phyloP scores from a whole-genome alignment of 1,284 basidiomycete species.

The Moniliella sp. region DNA sequence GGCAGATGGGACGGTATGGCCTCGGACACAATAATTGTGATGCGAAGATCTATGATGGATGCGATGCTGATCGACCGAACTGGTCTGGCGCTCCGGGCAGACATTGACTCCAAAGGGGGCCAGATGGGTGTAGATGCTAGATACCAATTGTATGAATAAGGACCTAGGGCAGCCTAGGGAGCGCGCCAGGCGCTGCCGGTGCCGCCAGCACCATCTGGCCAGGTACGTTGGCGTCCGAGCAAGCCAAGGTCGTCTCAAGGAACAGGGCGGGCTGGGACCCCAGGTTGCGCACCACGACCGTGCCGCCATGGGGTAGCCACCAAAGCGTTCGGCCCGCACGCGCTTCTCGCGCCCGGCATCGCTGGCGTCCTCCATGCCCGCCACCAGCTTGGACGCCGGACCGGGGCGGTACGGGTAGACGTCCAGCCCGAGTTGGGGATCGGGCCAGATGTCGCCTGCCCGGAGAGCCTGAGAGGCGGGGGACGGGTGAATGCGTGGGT shows the following conservation, averaged over 20 bases:
- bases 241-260: constrained; percentile 66
- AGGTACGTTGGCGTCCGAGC: constrained; percentile 56
- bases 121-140: too few relatives aligned
- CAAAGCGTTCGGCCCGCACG: constrained; percentile 36
- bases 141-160: too few relatives aligned
- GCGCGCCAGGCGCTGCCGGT: constrained; percentile 15
- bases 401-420: constrained; percentile 2
- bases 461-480: not conserved
- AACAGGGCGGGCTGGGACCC: constrained; percentile 95
- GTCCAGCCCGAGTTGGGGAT: not conserved
- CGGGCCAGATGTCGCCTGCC: not conserved
- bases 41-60: too few relatives aligned
- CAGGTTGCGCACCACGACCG: constrained; percentile 82
- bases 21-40: too few relatives aligned
- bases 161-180: constrained; percentile 78
- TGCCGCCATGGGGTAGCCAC: constrained; percentile 48
- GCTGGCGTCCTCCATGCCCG: constrained; percentile 32
- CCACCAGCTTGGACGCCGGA: constrained; percentile 10
- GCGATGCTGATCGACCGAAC: too few relatives aligned
- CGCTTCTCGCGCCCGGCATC: constrained; percentile 43
- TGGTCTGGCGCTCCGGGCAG: too few relatives aligned
- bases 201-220: constrained; percentile 18
- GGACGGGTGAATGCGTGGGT: constrained; percentile 22
- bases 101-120: too few relatives aligned
- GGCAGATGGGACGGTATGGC: not conserved